Evolutionary conservation across 805 yeast genomes (phyloP), one percentile per base, ranked within the genome.

Genomic region (Starmera caribaea): DNA sequence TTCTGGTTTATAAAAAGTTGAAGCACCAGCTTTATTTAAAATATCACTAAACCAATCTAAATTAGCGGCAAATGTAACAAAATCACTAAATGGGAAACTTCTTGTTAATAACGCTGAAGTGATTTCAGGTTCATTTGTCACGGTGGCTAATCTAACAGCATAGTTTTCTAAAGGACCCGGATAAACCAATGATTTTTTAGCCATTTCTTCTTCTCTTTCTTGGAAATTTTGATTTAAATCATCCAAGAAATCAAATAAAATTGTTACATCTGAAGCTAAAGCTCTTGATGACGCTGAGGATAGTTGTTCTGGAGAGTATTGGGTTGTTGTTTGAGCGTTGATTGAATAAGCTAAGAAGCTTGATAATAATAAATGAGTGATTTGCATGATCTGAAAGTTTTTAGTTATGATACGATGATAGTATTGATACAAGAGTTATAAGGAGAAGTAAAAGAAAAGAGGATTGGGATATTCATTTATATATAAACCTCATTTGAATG

Each of bases 91-190:
- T 13, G 69, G 69, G 45, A 65, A 63, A 10, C 48, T 42, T 16
- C 38, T 39, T 2, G 47, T 44, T 12, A 57, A 45, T 27, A 64
- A 48, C 37, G 53, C 62, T 6, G 46, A 36, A 38, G 47, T 37
- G 16, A 63, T 36, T 29, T 53, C 49, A 1, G 49, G 45, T 8
- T 55, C 55, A 4, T 53, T 49, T 9, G 50, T 42, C 5, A 61
- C 39, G 2, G 50, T 44, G 4, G 53, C 59, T 14, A 63, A 28
- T 27, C 53, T 58, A 30, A 52, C 51, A 38, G 62, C 54, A 42
- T 64, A 65, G 39, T 63, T 53, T 5, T 57, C 58, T 6, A 63
- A 42, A 2, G 40, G 51, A 37, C 59, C 57, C n/a, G 69, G 69
- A 32, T 63, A 48, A 4, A 50, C 44, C 47, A 61, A 48, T 4